Conservation (phyloP, 2,329 filamentous ascomycete genomes). For the Penicillium vulpinum region DNA sequence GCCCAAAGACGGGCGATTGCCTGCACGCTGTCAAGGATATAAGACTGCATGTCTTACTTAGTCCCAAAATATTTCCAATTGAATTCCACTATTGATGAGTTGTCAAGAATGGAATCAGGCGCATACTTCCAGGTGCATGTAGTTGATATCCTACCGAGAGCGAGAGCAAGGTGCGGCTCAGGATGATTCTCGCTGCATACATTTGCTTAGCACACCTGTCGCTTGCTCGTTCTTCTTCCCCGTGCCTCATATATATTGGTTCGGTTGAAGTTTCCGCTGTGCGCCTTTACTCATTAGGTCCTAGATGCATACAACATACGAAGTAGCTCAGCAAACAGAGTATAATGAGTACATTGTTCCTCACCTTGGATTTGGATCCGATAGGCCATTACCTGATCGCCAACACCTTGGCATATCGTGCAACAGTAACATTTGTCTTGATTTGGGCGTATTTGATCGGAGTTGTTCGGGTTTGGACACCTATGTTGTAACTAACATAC, state of each 20-base stretch:
- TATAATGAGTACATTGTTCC: not conserved
- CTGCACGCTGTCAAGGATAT: not conserved
- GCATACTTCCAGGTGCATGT: not conserved
- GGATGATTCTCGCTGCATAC: not conserved
- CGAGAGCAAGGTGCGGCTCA: not conserved
- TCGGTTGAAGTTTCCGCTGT: not conserved
- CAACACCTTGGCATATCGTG: not conserved
- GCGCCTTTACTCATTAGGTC: not conserved
- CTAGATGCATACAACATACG: not conserved
- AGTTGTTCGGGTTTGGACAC: not conserved
- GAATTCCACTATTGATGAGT: not conserved
- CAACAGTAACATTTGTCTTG: constrained; percentile 1
- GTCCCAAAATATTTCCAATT: not conserved
- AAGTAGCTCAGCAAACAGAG: not conserved
- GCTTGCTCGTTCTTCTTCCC: not conserved
- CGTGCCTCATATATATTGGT: not conserved
- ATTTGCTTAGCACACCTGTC: not conserved
- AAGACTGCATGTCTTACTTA: not conserved
- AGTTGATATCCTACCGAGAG: not conserved
- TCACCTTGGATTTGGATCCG: not conserved
- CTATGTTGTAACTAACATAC: too few relatives aligned
- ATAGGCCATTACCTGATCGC: constrained; percentile 2
- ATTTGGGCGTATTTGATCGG: not conserved
- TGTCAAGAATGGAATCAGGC: not conserved
- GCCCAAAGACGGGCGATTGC: not conserved